phyloP scores from a whole-genome alignment of 306 rosid species.

The Hippophae tibetana region DNA sequence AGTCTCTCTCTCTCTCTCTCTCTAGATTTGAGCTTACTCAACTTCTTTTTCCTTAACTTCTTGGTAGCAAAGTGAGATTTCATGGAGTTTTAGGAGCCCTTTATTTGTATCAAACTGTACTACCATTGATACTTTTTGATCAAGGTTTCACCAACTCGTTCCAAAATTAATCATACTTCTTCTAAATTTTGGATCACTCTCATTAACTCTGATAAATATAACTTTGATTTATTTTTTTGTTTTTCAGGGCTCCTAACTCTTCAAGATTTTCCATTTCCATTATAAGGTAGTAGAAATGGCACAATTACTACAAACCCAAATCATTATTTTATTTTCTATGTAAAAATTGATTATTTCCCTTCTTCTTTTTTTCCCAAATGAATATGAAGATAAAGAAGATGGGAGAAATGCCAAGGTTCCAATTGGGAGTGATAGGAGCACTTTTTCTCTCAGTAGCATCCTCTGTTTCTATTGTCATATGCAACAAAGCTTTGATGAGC shows the following conservation, averaged over 20 bases:
- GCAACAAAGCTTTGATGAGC: slow-evolving; percentile 99
- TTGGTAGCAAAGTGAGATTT: background rate
- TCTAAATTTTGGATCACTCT: background rate
- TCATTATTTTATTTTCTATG: no score
- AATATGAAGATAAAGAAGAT: slow-evolving; percentile 24
- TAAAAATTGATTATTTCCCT: no score
- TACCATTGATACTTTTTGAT: background rate
- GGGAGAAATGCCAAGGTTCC: slow-evolving; percentile 85
- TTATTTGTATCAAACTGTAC: background rate
- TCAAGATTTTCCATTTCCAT: slow-evolving; percentile 7
- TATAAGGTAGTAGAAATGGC: slow-evolving; percentile 4
- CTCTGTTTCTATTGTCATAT: slow-evolving; percentile 94
- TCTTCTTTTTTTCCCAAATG: no score
- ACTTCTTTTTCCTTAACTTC: background rate
- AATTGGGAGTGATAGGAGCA: slow-evolving; percentile 83
- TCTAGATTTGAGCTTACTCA: background rate
- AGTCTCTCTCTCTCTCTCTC: slow-evolving; percentile 15
- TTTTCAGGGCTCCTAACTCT: slow-evolving; percentile 35
- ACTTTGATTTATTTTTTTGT: background rate
- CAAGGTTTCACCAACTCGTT: background rate
- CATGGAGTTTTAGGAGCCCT: slow-evolving; percentile 32
- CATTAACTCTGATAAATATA: background rate
- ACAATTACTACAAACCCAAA: no score
- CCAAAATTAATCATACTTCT: background rate
- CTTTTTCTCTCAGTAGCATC: slow-evolving; percentile 93